Evolutionary conservation across 805 yeast species (phyloP), one percentile per base, ranked within the genome.

Genomic region (Dipodascus albidus): DNA sequence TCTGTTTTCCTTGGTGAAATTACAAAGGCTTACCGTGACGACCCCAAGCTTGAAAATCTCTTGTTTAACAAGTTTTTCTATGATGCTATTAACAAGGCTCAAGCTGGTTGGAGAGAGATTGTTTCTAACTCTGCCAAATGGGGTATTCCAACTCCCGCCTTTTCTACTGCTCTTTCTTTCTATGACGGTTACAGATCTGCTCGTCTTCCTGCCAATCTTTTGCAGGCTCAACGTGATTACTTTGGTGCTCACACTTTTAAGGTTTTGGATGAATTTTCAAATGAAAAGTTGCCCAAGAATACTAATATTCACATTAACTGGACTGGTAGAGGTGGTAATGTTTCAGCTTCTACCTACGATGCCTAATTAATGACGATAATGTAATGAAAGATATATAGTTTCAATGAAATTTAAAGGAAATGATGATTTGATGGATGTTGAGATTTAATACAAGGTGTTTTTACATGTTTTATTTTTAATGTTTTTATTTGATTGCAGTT

Each of bases 151-250:
- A 85, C 95, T 55, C 99, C 99, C 65, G 97, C 98, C 64, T 89
- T 90, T 82, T 73, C 96, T 59, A 89, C 98, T 60, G 99, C 98
- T 65, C 79, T 91, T 74, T 76, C 96, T 55, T 91, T 91, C 89
- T 93, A 87, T 81, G 99, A 91, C 71, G 98, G 98, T 74, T 90
- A 87, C 88, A 85, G 98, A 83, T 85, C 96, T 57, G 95, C 81
- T 60, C 81, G 84, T 72, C 78, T 90, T 69, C 98, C 98, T 69
- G 99, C 99, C 62, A 91, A 91, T 85, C 80, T 91, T 75, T 79
- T 91, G 71, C 99, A 91, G 79, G 99, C 98, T 67, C 99, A 91
- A 82, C 88, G 99, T 81, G 99, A 91, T 74, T 91, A 89, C 87
- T 91, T 91, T 68, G 99, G 99, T 76, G 98, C 99, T 62, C 99